These are phyloP conservation scores for Favolaschia claudopus DNA, from an alignment of 768 basidiomycete genomes.

Conservation along the genomic window DNA sequence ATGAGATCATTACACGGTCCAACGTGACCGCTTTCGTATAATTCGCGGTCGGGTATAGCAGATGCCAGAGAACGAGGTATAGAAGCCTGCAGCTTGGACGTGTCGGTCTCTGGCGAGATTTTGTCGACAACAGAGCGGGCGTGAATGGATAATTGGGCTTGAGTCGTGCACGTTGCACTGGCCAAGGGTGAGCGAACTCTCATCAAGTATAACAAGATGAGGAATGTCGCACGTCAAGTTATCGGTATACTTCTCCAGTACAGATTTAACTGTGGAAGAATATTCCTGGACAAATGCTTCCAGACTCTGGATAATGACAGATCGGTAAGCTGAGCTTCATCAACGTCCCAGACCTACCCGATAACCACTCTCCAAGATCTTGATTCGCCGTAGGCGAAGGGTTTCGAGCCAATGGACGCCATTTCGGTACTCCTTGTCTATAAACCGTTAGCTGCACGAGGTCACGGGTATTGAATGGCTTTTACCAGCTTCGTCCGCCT, in stretches of 20 bases:
- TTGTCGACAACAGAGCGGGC: constrained; percentile 65
- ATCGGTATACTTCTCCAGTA: constrained; percentile 79
- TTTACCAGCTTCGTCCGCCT: constrained; percentile 90
- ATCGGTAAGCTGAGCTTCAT: not conserved
- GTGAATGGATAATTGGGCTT: constrained; percentile 75
- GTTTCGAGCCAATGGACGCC: constrained; percentile 95
- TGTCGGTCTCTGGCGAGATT: constrained; percentile 78
- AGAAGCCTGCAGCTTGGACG: constrained; percentile 58
- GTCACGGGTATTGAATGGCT: constrained; percentile 5
- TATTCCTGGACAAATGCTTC: constrained; percentile 82
- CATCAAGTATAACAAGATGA: not conserved
- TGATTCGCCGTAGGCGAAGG: constrained; percentile 79
- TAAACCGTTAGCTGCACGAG: constrained; percentile 11
- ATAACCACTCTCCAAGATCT: constrained; percentile 83
- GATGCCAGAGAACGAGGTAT: constrained; percentile 70
- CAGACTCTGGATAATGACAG: constrained; percentile 62
- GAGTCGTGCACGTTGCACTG: constrained; percentile 81
- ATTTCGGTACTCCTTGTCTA: constrained; percentile 91
- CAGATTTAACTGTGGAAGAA: constrained; percentile 65
- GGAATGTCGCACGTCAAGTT: constrained; percentile 68
- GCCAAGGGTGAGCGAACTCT: not conserved
- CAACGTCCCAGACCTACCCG: constrained; percentile 60
- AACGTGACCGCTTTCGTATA: constrained; percentile 81
- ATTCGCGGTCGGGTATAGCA: constrained; percentile 71
- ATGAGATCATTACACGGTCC: constrained; percentile 90